phyloP scores from a whole-genome alignment of 495 filamentous ascomycete genomes.

The Aeminium ludgeri region DNA sequence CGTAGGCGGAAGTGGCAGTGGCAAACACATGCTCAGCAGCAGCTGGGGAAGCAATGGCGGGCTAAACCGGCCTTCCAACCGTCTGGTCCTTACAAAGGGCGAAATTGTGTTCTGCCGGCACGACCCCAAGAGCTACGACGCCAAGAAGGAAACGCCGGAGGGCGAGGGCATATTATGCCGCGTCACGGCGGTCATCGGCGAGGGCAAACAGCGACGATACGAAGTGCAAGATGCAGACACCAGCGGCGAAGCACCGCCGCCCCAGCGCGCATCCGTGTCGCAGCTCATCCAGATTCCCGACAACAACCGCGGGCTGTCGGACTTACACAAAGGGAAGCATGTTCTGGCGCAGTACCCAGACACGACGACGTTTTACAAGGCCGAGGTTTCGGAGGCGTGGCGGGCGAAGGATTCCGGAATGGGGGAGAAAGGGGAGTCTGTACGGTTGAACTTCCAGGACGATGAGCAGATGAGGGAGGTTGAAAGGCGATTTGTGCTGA shows the following conservation, averaged over 20 bases:
- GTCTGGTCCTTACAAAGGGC: conserved; percentile 38
- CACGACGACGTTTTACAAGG: conserved; percentile 94
- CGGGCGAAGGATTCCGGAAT: background rate
- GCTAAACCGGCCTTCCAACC: conserved; percentile 8
- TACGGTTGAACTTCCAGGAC: conserved; percentile 28
- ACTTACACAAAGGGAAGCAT: conserved; percentile 22
- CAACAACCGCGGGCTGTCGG: conserved; percentile 35
- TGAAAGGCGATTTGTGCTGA: conserved; percentile 25
- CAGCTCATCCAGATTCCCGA: conserved; percentile 73
- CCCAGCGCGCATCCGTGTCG: conserved; percentile 58
- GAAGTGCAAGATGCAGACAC: conserved; percentile 91
- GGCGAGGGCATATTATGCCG: conserved; percentile 78
- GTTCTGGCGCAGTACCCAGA: conserved; percentile 47
- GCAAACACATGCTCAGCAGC: conserved; percentile 3
- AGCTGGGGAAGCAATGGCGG: background rate
- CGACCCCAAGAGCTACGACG: conserved; percentile 9
- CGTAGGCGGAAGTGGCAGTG: conserved; percentile 20
- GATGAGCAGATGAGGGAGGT: conserved; percentile 24
- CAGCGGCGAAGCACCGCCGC: conserved; percentile 36
- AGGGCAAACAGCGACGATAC: conserved; percentile 74
- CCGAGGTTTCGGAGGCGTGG: conserved; percentile 45
- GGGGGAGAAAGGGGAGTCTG: conserved; percentile 12
- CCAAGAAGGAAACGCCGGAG: conserved; percentile 55
- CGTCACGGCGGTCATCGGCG: conserved; percentile 67
- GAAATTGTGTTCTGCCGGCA: conserved; percentile 76